Base-by-base conservation (phyloP, 1,284 basidiomycete genomes). In the Agaricales sp. region DNA sequence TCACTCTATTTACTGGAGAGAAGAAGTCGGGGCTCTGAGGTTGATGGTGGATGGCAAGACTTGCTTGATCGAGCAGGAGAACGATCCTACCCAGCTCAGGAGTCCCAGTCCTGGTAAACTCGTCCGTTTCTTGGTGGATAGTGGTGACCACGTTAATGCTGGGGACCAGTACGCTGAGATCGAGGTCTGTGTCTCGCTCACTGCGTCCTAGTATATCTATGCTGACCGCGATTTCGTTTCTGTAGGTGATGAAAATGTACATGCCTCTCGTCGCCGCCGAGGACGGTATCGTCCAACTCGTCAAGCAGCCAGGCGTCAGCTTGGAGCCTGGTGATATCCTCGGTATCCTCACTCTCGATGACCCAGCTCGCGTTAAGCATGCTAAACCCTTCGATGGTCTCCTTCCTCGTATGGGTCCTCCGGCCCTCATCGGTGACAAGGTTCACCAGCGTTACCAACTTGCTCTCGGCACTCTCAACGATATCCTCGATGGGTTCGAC, bases 121-220 rank as follows among this genome's bases (percentile, higher is more conserved):
- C 45, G 82, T 99, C 51, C 80, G 94, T 48, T 95, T 88, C 74
- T 80, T 99, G 54, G 86, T 99, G 55, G 95, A 99, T 61, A 95
- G 90, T 52, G 96, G 96, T 18, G 95, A 98, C 56, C 96, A 99
- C 65, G 78, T 99, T 67, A 87, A 89, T 54, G 90, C 93, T 53
- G 95, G 96, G 25, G 92, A 98, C 58, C 83, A 92, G 51, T 99
- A 98, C 64, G 96, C 96, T 50, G 96, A 99, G 66, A 98, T 99
- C 50, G 96, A 99, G 78, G 87, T 87, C 56, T 49, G 71, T 57
- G n/a, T 23, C 38, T 47, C 24, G 43, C 25, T 24, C 45, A 6
- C 23, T 45, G 38, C 45, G 22, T 24, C 37, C 11, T 49, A n/a
- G n/a, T 43, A 18, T 24, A 22, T 12, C 22, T 45, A 20, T 38